Evolutionary conservation across 768 basidiomycete genomes (phyloP), one percentile per base, ranked within the genome.

Genomic region (Pulveroboletus ravenelii): DNA sequence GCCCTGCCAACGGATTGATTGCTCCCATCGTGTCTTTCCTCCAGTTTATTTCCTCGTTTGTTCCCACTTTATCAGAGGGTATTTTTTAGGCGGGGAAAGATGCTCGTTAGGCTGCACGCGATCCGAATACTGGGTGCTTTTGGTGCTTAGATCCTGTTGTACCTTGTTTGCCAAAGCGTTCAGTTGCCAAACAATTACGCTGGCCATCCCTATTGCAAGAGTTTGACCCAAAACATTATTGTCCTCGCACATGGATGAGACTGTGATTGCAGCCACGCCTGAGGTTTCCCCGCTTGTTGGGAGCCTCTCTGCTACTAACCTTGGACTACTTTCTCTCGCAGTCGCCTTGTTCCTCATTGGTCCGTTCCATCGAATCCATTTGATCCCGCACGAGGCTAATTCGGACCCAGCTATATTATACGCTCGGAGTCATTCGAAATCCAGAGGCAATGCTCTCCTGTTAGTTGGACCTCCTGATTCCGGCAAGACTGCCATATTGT

Each of bases 401-500:
- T 47, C 15, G 3, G 29, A 81, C 79, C 76, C 36, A 59, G 66
- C 79, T 30, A 48, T 78, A 12, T 59, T 79, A 32, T 66, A 78
- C 18, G 71, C 63, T 40, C 65, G 67, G 12, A 70, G 72, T 47
- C 79, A 70, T 58, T 72, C 78, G 7, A 70, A 64, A 38, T 66
- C 77, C 1, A 72, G 68, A 62, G 82, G 84, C 23, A 80, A 78
- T 63, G 70, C 77, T n/a, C 61, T 93, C n/a, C 67, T 93, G 5
- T 72, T 93, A n/a, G 76, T 87, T 3, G 90, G 90, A 2, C 73
- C 83, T 35, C 76, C 83, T 6, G 87, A 90, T 66, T 79, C 81
- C 1, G 90, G 90, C 41, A 93, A 93, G 71, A 92, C 90, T 1
- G 76, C 88, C 17, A 81, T 92, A 35, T 62, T 90, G 44, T 82